phyloP scores from a whole-genome alignment of 805 yeast species.

The Debaryomyces hansenii region DNA sequence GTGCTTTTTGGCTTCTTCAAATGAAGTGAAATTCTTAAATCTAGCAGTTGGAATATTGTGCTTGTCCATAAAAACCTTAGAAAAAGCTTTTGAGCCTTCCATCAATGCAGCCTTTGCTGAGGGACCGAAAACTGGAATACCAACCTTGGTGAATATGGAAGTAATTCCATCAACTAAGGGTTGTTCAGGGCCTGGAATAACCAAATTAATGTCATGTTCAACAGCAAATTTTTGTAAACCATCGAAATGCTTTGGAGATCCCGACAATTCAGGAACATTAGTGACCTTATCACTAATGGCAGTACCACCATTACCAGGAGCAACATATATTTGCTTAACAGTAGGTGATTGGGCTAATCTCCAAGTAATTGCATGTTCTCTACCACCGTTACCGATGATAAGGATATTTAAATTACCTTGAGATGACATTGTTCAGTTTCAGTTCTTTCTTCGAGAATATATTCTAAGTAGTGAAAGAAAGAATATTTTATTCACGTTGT shows the following conservation, averaged over 20 bases:
- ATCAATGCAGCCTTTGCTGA: conserved; percentile 81
- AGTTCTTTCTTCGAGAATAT: not conserved
- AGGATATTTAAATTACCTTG: conserved; percentile 52
- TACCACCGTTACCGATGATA: conserved; percentile 96
- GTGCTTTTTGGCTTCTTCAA: conserved; percentile 72
- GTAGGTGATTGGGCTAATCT: conserved; percentile 75
- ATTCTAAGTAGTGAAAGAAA: not conserved
- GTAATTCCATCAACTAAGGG: conserved; percentile 95
- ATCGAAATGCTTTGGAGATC: conserved; percentile 66
- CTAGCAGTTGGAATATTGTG: conserved; percentile 94
- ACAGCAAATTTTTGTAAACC: conserved; percentile 72
- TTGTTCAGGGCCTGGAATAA: conserved; percentile 98
- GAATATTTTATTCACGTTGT: not conserved
- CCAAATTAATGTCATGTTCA: conserved; percentile 64
- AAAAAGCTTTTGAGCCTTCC: conserved; percentile 96
- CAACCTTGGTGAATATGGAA: conserved; percentile 68
- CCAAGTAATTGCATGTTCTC: conserved; percentile 98
- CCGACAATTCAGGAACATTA: conserved; percentile 65
- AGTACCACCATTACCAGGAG: conserved; percentile 98
- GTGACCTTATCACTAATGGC: conserved; percentile 55
- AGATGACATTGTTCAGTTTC: conserved; percentile 8
- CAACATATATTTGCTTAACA: conserved; percentile 76
- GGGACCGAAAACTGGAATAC: conserved; percentile 98
- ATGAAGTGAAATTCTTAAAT: conserved; percentile 78
- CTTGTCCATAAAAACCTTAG: conserved; percentile 89